Percentiles rank a stretch among this genome's conserved stretches.
Conservation (phyloP, 441 rosid genomes). For the Adansonia gregorii region DNA sequence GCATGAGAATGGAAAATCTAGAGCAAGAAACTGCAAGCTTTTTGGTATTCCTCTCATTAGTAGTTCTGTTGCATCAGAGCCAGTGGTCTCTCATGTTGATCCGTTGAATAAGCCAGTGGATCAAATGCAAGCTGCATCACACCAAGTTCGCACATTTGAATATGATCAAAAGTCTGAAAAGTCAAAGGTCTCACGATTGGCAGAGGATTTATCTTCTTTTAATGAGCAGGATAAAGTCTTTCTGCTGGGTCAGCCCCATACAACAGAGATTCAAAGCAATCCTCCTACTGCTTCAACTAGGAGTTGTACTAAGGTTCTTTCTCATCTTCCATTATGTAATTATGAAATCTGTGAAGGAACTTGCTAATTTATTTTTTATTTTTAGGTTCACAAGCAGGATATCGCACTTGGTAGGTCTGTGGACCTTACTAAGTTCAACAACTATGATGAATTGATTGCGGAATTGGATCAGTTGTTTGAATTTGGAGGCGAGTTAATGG, state of each 20-base stretch:
- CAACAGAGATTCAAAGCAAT: conserved; percentile 53
- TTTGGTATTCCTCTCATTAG: conserved; percentile 82
- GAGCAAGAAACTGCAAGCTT: conserved; percentile 72
- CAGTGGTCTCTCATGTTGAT: conserved; percentile 36
- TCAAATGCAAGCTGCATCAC: conserved; percentile 33
- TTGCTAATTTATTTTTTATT: conserved; percentile 17
- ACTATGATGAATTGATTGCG: conserved; percentile 77
- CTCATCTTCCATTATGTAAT: background rate
- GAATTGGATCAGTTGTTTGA: conserved; percentile 88
- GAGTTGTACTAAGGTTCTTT: conserved; percentile 80
- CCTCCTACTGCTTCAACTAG: conserved; percentile 52
- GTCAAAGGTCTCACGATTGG: conserved; percentile 50
- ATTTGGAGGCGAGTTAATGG: conserved; percentile 75
- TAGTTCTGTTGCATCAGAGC: conserved; percentile 49
- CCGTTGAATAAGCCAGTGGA: conserved; percentile 32
- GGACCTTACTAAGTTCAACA: conserved; percentile 81
- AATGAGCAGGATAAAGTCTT: conserved; percentile 54
- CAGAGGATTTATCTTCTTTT: conserved; percentile 39
- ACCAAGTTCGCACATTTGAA: conserved; percentile 41
- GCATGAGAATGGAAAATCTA: conserved; percentile 48
- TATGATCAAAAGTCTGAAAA: conserved; percentile 55
- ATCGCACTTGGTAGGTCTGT: conserved; percentile 95
- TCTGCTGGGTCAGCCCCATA: conserved; percentile 40
- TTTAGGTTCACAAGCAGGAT: conserved; percentile 91
- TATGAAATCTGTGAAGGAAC: background rate